A percentile compares a stretch with the other conserved stretches of the same genome.
These are phyloP conservation scores for Nitzschia sp. DNA, from an alignment of 108 stramenopile species.

Conservation along the genomic window DNA sequence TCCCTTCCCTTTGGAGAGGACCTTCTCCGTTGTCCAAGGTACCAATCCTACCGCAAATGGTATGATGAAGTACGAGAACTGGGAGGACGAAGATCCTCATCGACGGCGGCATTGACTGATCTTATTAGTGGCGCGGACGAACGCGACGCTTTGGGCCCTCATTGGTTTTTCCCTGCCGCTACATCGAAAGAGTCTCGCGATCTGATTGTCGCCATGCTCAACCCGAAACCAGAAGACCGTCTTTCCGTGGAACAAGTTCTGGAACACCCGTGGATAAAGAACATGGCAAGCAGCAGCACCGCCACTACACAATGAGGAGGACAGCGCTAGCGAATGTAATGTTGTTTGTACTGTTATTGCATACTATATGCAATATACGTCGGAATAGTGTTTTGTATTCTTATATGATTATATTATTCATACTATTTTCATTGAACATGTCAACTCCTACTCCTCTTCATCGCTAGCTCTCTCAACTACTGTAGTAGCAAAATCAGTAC, in stretches of 20 bases:
- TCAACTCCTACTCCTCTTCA: no score
- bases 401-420: no score
- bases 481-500: no score
- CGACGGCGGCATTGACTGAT: conserved; percentile 59
- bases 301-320: no score
- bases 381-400: no score
- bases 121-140: conserved; percentile 67
- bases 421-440: no score
- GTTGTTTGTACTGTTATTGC: no score
- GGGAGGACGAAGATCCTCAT: conserved; percentile 57
- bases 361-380: no score
- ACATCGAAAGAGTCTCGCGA: conserved; percentile 69
- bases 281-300: not conserved
- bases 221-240: conserved; percentile 73
- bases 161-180: conserved; percentile 81
- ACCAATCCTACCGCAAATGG: conserved; percentile 84
- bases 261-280: conserved; percentile 70
- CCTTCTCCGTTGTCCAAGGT: conserved; percentile 82
- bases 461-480: no score
- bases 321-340: no score
- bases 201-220: conserved; percentile 87
- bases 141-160: conserved; percentile 70
- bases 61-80: conserved; percentile 70
- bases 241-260: conserved; percentile 70
- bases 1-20: conserved; percentile 91